Base-by-base conservation (phyloP, 257 asterid genomes). In the Capsicum chinense region DNA sequence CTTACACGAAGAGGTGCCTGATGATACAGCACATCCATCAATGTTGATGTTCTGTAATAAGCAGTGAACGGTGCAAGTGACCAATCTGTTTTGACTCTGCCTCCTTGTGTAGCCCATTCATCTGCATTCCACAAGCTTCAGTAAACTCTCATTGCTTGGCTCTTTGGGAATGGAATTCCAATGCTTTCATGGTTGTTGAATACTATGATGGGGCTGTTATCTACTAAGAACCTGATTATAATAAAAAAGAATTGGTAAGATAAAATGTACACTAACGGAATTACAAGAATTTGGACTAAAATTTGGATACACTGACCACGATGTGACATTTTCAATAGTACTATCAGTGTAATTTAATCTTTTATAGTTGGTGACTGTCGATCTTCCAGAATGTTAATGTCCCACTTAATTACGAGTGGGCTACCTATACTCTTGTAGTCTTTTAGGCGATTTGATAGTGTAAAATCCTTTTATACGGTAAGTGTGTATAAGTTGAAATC, bases 1-100 rank as follows among this genome's bases (percentile, higher is more conserved):
- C 4, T 35, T 71, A 37, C 82, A 83, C 0, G 85, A 70, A 0
- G 80, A 70, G 14, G 56, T 52, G 0, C 56, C 70, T 9, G 85
- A 35, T 64, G 59, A 42, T 14, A 56, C 11, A 0, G 54, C 79
- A 54, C 85, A 83, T 4, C 69, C 85, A 70, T 83, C 70, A 48
- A 67, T n/a, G 26, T 56, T 83, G 17, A 83, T n/a, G 81, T 83
- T 58, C 81, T 37, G 52, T 83, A 83, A 11, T 50, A 81, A 2
- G 84, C 84, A 81, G 58, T 60, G 73, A 81, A 81, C 8, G 84
- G 84, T 44, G 84, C 21, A 7, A 57, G 60, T 26, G 58, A 0
- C 84, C 84, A 81, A 42, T 81, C 84, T 19, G 84, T 81, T 15
- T 81, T 81, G 21, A 81, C 76, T 37, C 70, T 37, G 71, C 84